phyloP scores from a whole-genome alignment of 371 early-diverging fungal species.

The Mucor mucedo region DNA sequence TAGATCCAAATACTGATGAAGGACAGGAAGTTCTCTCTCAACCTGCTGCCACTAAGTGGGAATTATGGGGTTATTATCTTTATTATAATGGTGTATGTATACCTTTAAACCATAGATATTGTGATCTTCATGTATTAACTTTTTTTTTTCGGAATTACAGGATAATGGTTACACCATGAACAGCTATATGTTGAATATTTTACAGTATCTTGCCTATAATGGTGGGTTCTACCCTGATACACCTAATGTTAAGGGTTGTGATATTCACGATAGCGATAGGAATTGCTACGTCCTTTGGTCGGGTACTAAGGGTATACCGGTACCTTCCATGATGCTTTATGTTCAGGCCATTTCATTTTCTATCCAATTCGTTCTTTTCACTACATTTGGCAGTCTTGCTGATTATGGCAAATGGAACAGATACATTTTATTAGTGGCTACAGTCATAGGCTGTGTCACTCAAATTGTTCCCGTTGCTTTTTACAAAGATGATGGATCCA shows the following conservation, averaged over 20 bases:
- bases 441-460: constrained; percentile 46
- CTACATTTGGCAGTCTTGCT: constrained; percentile 53
- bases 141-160: constrained; percentile 14
- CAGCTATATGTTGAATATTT: constrained; percentile 53
- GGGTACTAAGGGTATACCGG: constrained; percentile 38
- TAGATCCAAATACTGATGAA: constrained; percentile 33
- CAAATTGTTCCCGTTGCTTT: constrained; percentile 51
- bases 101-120: not conserved
- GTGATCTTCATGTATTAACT: not conserved
- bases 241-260: constrained; percentile 38
- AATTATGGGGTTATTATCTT: constrained; percentile 56
- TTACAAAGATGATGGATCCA: constrained; percentile 44
- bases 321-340: constrained; percentile 53
- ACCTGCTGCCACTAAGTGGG: constrained; percentile 46
- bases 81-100: constrained; percentile 55
- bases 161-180: constrained; percentile 55
- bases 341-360: constrained; percentile 55
- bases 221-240: constrained; percentile 47
- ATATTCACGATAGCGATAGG: constrained; percentile 28
- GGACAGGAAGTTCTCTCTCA: constrained; percentile 38
- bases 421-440: constrained; percentile 43
- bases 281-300: constrained; percentile 47
- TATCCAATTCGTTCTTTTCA: constrained; percentile 51
- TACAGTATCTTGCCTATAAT: constrained; percentile 46
- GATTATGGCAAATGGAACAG: constrained; percentile 56